Evolutionary conservation across 495 filamentous ascomycete genomes (phyloP), one percentile per base, ranked within the genome.

Genomic region (Trichocladium antarcticum): DNA sequence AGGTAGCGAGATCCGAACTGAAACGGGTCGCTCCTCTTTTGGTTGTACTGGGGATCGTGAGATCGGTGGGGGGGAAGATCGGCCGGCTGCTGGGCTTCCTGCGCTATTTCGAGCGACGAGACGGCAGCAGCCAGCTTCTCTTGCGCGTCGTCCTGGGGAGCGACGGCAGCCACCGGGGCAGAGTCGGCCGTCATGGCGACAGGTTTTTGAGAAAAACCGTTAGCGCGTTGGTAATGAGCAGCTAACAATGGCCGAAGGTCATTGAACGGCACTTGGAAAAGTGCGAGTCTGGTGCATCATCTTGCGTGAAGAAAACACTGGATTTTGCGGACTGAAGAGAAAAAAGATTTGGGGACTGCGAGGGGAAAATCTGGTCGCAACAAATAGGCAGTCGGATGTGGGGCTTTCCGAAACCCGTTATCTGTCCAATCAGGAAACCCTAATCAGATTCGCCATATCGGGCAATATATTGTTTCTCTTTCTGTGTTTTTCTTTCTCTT

Each of bases 1-100:
- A 98, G 81, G 55, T 76, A 81, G 39, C 92, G 87, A 10, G 86
- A 89, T 45, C 92, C 92, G 66, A 98, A 98, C 66, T 88, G 80
- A 68, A 98, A 98, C 29, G 92, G 93, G 55, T 94, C 85, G 60
- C 64, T 85, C 47, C 86, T 76, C 72, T 97, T 98, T 64, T 81
- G 72, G 60, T 79, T 82, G 57, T 75, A 66, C 42, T 73, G 63
- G 19, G 73, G 74, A 65, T 79, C 70, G 59, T 79, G 75, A 37
- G 69, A 76, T 21, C 69, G 71, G 42, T 78, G 74, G 0, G 76
- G 64, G 41, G 68, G 68, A 66, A 29, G 29, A 35, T 44, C 24
- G n/a, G 35, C 28, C 12, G 42, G 48, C 39, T 49, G 37, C 39
- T 51, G 35, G 10, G 38, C 35, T 16, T 51, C 55, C 36, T 50